Base-by-base conservation (phyloP, 345 rosid genomes). In the Gossypium rotundifolium region DNA sequence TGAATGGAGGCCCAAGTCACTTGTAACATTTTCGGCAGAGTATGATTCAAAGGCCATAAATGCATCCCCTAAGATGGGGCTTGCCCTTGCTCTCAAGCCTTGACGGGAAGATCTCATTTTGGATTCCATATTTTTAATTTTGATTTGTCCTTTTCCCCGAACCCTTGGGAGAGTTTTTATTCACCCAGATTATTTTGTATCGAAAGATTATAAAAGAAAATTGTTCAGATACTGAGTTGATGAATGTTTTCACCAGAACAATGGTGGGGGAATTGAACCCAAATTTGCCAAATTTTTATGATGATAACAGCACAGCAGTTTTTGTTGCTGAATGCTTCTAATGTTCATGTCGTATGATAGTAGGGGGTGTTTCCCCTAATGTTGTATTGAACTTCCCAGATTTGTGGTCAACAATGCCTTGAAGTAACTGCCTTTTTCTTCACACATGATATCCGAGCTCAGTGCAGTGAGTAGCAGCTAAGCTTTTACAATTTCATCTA, bases 1-100 rank as follows among this genome's bases (percentile, higher is more conserved):
- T 38, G 93, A 88, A 76, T 92, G 97, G 97, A 88, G 96, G 82
- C 91, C 91, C 0, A 90, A 86, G 71, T 92, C 97, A 2, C 83
- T 84, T 22, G 46, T 89, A 25, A 92, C 90, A 0, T 52, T 92
- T 49, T 92, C 97, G 2, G 91, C 90, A 0, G 97, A 92, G 82
- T 86, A 83, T 44, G 96, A 92, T 77, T 73, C 91, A 1, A 89
- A 87, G 79, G 78, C 88, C 68, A 72, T 74, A 59, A 81, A 78
- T 75, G 81, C 90, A 62, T 74, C 87, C 40, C 91, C 94, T 2
- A 90, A 84, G 88, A 16, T 86, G 17, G 97, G 97, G 76, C 91
- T 90, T 7, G 88, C 96, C 14, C 78, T 92, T 42, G 90, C 91
- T 57, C 91, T 92, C 74, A 89, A 87, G 85, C 97, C 96, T 70